A percentile compares a stretch with the other conserved stretches of the same genome.
phyloP scores from a whole-genome alignment of 345 rosid species.

The Camelina neglecta region DNA sequence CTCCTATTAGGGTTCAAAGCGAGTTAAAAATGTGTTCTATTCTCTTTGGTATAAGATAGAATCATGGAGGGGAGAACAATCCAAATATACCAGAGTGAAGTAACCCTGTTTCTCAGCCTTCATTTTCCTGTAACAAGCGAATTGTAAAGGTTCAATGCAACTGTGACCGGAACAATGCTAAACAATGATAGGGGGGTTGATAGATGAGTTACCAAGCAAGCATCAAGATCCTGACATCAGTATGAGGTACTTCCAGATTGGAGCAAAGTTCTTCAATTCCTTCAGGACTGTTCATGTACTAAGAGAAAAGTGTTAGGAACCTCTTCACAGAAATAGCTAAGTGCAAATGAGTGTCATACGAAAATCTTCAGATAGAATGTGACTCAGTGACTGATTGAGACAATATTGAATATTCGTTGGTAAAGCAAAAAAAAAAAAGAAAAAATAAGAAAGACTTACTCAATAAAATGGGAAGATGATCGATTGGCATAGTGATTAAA shows the following conservation, averaged over 20 bases:
- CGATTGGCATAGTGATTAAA: slow-evolving; percentile 70
- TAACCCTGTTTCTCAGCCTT: slow-evolving; percentile 96
- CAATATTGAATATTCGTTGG: no score
- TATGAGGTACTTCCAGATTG: slow-evolving; percentile 70
- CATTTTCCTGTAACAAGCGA: slow-evolving; percentile 87
- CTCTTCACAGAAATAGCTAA: no score
- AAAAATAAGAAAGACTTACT: slow-evolving; percentile 56
- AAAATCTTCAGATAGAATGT: no score
- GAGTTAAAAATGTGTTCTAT: background rate
- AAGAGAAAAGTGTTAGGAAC: no score
- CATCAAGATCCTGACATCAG: slow-evolving; percentile 86
- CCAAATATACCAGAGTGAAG: slow-evolving; percentile 72
- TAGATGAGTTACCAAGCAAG: slow-evolving; percentile 69
- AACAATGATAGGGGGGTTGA: no score
- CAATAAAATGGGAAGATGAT: slow-evolving; percentile 71
- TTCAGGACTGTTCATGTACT: slow-evolving; percentile 67
- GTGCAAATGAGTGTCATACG: no score
- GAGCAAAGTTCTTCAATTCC: slow-evolving; percentile 78
- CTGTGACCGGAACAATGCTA: background rate
- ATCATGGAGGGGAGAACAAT: slow-evolving; percentile 1
- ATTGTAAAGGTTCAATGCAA: slow-evolving; percentile 18
- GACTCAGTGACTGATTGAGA: no score
- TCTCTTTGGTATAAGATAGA: no score
- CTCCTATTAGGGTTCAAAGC: slow-evolving; percentile 55
- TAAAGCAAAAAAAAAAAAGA: no score